Evolutionary conservation across 2,329 filamentous ascomycete genomes (phyloP), one percentile per base, ranked within the genome.

Genomic region (Bipolaris bicolor): DNA sequence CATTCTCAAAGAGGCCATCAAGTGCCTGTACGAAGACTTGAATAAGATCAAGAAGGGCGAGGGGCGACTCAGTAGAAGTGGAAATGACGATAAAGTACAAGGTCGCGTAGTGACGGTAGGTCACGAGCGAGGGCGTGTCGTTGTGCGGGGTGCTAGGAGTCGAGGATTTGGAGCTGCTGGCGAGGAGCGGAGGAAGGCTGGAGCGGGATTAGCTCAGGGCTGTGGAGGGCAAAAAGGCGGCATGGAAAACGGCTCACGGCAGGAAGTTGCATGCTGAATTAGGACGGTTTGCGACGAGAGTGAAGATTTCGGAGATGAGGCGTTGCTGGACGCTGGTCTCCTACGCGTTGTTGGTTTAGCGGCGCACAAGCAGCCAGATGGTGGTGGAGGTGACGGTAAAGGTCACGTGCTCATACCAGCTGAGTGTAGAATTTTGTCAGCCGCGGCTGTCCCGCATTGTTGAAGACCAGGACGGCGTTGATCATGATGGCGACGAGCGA

Each of bases 361-460:
- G 34, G 59, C 37, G 39, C 13, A n/a, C 5, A 24, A 10, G 33
- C 39, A 20, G 24, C 7, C 24, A 9, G 26, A 18, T 40, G n/a
- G 6, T 40, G 37, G 16, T 18, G 24, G n/a, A 16, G 24, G 24
- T 22, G 22, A 13, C n/a, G 10, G 45, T n/a, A 18, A 39, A 33
- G 29, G 48, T 71, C 79, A 59, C 37, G 33, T 34, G 34, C 9
- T n/a, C 34, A 13, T 79, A 96, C 94, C 66, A 99, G 87, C 76
- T 98, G 94, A 1, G 94, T 97, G 77, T 99, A 99, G 83, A 99
- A 99, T 73, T 98, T 98, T 69, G 94, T 98, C 76, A 99, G 85
- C 54, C 95, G 90, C 36, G 95, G 94, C 79, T 99, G 94, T 63
- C 95, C 95, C 70, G 94, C 92, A 81, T 97, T 97, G 75, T 99